These are phyloP conservation scores for Oldenlandia corymbosa DNA, from an alignment of 257 asterid genomes.

Conservation along the genomic window DNA sequence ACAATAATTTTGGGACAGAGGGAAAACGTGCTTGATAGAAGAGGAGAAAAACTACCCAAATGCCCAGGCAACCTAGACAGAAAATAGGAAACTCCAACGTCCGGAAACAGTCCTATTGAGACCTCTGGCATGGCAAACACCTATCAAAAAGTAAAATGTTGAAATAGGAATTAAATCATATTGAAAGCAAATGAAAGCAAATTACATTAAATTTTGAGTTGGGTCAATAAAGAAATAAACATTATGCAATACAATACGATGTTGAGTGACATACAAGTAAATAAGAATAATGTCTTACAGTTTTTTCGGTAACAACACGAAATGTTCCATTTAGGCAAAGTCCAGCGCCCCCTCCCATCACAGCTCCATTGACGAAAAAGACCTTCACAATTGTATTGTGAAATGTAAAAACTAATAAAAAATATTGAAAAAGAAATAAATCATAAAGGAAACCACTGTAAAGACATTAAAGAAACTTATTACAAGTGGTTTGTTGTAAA, in stretches of 20 bases:
- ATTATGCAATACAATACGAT: too few species aligned
- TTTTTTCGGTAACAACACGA: slow-evolving; percentile 14
- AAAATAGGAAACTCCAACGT: slow-evolving; percentile 9
- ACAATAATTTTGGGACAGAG: too few species aligned
- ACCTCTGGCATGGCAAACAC: slow-evolving; percentile 12
- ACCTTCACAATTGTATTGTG: not conserved
- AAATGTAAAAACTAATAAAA: not conserved
- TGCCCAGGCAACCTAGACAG: slow-evolving; percentile 6
- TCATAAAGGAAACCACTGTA: not conserved
- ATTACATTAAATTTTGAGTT: too few species aligned
- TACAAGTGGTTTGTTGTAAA: slow-evolving; percentile 14
- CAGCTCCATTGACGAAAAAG: slow-evolving; percentile 15
- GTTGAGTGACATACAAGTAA: too few species aligned
- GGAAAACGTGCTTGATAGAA: too few species aligned
- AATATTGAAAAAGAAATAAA: not conserved
- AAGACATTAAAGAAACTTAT: slow-evolving; percentile 1
- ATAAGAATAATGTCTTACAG: slow-evolving; percentile 5
- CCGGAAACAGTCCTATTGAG: slow-evolving; percentile 1
- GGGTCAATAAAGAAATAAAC: too few species aligned
- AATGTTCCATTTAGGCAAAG: slow-evolving; percentile 18
- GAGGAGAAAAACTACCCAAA: not conserved
- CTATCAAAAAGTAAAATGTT: not conserved
- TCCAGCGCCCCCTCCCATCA: slow-evolving; percentile 27
- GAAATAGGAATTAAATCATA: too few species aligned
- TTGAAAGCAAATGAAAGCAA: too few species aligned